These are phyloP conservation scores for Clarireedia hainanense DNA, from an alignment of 2,329 filamentous ascomycete genomes.

Conservation along the genomic window DNA sequence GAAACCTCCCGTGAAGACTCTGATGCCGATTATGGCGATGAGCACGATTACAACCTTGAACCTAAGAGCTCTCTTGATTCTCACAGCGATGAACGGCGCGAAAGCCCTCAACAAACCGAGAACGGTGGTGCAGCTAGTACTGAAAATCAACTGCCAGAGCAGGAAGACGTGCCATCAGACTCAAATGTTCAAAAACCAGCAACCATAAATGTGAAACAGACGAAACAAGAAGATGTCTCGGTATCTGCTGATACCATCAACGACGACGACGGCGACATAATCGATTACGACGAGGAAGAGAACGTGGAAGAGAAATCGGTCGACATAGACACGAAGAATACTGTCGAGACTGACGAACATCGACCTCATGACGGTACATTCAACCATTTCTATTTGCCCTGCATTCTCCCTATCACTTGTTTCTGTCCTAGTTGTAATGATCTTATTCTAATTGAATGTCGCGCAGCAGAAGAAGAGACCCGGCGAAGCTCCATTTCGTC, in stretches of 20 bases:
- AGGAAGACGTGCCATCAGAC: background rate
- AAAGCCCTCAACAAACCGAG: background rate
- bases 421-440: conserved; percentile 23
- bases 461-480: conserved; percentile 18
- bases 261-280: conserved; percentile 34
- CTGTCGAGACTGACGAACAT: conserved; percentile 9
- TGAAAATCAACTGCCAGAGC: background rate
- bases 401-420: conserved; percentile 19
- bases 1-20: background rate
- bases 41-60: background rate
- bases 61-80: background rate
- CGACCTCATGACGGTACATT: conserved; percentile 22
- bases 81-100: background rate
- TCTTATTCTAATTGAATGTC: conserved; percentile 20
- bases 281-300: conserved; percentile 42
- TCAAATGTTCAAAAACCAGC: background rate
- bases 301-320: conserved; percentile 21
- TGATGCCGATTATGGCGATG: background rate
- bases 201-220: background rate
- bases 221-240: background rate
- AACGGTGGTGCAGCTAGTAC: background rate
- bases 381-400: conserved; percentile 21
- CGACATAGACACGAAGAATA: background rate
- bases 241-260: background rate
- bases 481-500: conserved; percentile 19